Conservation (phyloP, 169 alveolate genomes). For the Eimeria necatrix region DNA sequence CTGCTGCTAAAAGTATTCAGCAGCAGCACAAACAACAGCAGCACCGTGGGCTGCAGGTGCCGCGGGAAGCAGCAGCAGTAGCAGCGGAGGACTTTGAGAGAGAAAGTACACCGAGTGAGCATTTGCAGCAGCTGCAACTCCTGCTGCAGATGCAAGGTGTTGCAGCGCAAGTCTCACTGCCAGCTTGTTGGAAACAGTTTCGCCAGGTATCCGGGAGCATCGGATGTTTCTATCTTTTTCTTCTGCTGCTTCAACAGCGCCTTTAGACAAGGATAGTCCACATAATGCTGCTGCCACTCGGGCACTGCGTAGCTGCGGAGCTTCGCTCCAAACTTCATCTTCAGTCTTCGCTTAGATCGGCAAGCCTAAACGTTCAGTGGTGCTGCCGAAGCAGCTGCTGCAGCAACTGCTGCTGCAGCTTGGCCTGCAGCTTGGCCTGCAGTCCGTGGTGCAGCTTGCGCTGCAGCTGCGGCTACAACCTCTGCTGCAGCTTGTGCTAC, state of each 20-base stretch:
- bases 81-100: background rate
- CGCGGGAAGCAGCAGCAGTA: background rate
- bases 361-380: background rate
- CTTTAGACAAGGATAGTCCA: conserved; percentile 55
- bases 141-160: background rate
- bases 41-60: background rate
- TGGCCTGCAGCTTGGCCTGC: background rate
- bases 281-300: conserved; percentile 76
- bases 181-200: conserved; percentile 24
- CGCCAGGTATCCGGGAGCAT: conserved; percentile 30
- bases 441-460: background rate
- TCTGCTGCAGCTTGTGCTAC: background rate
- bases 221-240: background rate
- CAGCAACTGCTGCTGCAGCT: background rate
- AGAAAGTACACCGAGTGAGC: background rate
- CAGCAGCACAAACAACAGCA: background rate
- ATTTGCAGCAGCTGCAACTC: background rate
- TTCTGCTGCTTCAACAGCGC: conserved; percentile 34
- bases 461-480: background rate
- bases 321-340: conserved; percentile 80
- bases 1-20: background rate
- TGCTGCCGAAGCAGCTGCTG: background rate
- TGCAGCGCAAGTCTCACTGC: background rate
- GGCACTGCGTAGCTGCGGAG: conserved; percentile 75
- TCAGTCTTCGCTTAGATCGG: background rate